Percentiles rank a stretch among this genome's conserved stretches.
Conservation (phyloP, 2,329 filamentous ascomycete species). For the Aureobasidium sp. region DNA sequence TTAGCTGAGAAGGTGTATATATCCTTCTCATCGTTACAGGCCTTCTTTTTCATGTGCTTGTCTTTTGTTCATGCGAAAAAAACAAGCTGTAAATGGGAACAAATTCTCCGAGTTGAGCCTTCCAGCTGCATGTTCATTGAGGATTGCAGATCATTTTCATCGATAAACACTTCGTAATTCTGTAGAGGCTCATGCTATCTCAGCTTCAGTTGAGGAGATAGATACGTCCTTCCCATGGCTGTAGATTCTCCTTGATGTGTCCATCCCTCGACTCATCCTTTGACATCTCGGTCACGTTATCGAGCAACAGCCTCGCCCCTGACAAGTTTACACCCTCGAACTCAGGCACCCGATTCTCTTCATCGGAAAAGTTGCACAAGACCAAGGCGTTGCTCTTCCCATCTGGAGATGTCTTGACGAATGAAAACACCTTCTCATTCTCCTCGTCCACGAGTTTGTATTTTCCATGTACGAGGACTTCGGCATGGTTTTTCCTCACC, state of each 20-base stretch:
- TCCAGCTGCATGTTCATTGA: too few relatives aligned
- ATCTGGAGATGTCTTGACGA: neutral
- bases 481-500: constrained; percentile 28
- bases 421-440: constrained; percentile 15
- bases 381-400: neutral
- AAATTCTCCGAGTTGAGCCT: too few relatives aligned
- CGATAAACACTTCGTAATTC: too few relatives aligned
- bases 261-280: neutral
- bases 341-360: neutral
- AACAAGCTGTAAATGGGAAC: too few relatives aligned
- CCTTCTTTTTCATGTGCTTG: too few relatives aligned
- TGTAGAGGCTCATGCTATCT: too few relatives aligned
- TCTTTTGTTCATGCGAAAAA: too few relatives aligned
- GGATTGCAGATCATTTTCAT: too few relatives aligned
- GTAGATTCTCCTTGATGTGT: neutral
- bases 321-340: neutral
- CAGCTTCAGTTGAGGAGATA: neutral
- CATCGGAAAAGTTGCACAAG: constrained; percentile 16
- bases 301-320: neutral
- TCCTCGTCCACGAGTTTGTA: constrained; percentile 21
- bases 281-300: neutral
- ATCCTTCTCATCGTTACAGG: too few relatives aligned
- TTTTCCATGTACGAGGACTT: constrained; percentile 30
- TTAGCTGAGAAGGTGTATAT: too few relatives aligned
- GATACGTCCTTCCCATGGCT: neutral